Percentiles rank a stretch among this genome's conserved stretches.
Conservation (phyloP, 192 early-diverging fungal genomes). For the Jimgerdemannia lactiflua region DNA sequence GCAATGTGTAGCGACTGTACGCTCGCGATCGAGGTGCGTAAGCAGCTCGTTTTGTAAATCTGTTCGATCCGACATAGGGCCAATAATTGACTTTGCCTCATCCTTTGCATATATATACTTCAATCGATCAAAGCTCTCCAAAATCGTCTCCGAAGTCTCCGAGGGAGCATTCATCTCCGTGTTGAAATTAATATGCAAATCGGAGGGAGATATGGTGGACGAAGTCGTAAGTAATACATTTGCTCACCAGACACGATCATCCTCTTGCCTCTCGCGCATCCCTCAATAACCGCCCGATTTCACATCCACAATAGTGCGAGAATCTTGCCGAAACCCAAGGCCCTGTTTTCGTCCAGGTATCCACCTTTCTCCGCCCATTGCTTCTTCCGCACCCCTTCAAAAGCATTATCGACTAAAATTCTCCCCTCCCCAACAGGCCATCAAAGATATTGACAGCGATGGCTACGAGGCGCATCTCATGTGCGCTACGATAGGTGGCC, state of each 20-base stretch:
- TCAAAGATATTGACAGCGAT: neutral
- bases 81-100: no score
- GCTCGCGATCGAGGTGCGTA: neutral
- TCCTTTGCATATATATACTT: no score
- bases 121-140: no score
- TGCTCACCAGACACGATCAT: neutral
- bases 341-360: neutral
- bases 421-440: neutral
- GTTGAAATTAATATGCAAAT: no score
- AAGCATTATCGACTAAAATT: neutral
- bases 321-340: neutral
- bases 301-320: neutral
- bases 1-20: neutral
- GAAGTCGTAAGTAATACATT: no score
- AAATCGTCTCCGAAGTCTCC: no score
- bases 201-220: no score
- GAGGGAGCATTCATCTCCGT: no score
- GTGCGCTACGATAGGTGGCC: slow-evolving; percentile 35
- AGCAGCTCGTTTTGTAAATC: neutral
- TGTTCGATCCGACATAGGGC: neutral
- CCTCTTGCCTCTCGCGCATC: neutral
- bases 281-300: neutral
- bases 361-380: neutral
- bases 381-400: no score
- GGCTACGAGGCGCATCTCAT: slow-evolving; percentile 5